Evolutionary conservation across 129 eudicot genomes (phyloP), one percentile per base, ranked within the genome.

Genomic region (Helianthus tuberosus): DNA sequence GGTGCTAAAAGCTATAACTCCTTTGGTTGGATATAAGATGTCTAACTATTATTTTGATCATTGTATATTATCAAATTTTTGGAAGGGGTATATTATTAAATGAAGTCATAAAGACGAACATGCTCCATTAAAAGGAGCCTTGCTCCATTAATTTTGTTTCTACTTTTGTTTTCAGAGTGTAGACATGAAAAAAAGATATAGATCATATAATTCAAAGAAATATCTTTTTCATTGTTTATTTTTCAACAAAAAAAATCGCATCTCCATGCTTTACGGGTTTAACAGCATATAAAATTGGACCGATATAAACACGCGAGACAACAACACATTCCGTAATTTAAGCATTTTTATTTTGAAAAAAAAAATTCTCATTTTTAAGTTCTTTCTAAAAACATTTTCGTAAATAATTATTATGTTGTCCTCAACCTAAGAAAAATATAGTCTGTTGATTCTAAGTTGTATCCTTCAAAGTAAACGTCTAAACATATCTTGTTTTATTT

Each of bases 211-310:
- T 54, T 51, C 57, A 54, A 16, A 54, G 10, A 54, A 54, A 54
- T 54, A 11, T 16, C 20, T 15, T 53, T 54, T 54, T 54, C 27
- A 17, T 54, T 20, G 60, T 54, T 16, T 54, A 54, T 16, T 54
- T 54, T 54, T 54, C 60, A 54, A 54, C 29, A 17, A 6, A 54
- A 54, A 54, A 54, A 54, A 7, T 54, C 11, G 59, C 29, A 29
- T 54, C 11, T 54, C 29, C 60, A 54, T 54, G 60, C 20, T 15
- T 54, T 54, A 54, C 60, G 60, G 60, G 29, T 54, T 54, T 54
- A 15, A 54, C 27, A 16, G 60, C 60, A 16, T 15, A 6, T 15
- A 54, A 54, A 54, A 54, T 16, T 54, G 27, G 60, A n/a, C 60
- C 60, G 60, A 54, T 9, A 54, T 5, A n/a, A 54, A 54, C 60